Evolutionary conservation across 306 rosid genomes (phyloP).

Genomic region (Senna tora): DNA sequence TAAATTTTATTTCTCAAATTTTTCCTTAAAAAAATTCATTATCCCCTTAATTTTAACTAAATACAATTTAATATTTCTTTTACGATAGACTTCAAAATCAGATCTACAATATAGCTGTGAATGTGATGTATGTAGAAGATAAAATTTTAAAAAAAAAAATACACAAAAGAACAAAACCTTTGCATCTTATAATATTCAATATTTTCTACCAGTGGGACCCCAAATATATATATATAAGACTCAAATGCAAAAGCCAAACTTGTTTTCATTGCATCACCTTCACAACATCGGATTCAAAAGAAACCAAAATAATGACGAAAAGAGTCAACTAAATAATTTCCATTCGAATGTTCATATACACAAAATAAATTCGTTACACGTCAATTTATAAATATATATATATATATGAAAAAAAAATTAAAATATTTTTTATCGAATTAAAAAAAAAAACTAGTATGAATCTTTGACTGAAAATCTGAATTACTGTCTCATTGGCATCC

Average conservation of each 20-base stretch:
- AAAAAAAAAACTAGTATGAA: too few relatives aligned
- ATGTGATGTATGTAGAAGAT: neutral
- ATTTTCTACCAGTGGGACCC: neutral
- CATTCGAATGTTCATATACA: too few relatives aligned
- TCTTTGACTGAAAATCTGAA: too few relatives aligned
- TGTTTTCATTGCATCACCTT: too few relatives aligned
- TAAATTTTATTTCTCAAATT: neutral
- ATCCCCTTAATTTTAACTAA: neutral
- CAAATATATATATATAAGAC: neutral
- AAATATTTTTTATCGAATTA: too few relatives aligned
- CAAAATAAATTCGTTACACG: too few relatives aligned
- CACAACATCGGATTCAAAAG: neutral
- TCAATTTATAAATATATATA: too few relatives aligned
- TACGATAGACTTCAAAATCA: neutral
- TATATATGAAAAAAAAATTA: too few relatives aligned
- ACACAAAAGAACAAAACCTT: neutral
- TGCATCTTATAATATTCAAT: neutral
- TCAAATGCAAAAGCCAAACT: neutral
- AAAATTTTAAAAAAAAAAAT: too few relatives aligned
- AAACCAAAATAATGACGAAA: too few relatives aligned
- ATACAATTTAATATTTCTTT: neutral
- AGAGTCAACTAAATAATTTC: too few relatives aligned
- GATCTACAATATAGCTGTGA: neutral
- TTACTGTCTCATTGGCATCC: too few relatives aligned
- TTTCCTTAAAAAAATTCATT: neutral